Evolutionary conservation across 176 grass and related monocot species (phyloP), one percentile per base, ranked within the genome.

Genomic region (Rhynchospora breviuscula): DNA sequence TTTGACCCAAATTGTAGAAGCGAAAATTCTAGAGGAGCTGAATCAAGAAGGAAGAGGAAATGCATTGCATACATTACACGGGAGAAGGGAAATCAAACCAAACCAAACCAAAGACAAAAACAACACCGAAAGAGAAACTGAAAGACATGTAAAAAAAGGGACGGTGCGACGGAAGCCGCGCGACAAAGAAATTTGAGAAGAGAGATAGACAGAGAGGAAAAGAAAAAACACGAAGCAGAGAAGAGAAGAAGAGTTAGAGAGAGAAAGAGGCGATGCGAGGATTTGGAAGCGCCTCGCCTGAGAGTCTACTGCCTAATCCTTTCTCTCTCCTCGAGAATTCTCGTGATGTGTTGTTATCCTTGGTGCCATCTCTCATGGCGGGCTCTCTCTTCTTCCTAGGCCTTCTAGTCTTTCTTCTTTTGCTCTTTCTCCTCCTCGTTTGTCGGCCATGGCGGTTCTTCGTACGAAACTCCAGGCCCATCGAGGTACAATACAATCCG

Each of bases 301-400:
- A 74, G 70, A 49, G 13, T 72, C 68, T 19, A 48, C 21, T 51
- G 18, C n/a, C 18, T 52, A 5, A 69, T 61, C 25, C 7, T 35
- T 61, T 59, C 52, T 60, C 52, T 56, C 25, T 79, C 54, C 19
- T 58, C 11, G 17, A 31, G 13, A 25, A 52, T 35, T 35, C 10
- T 60, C 54, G 77, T 79, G 77, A 79, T 79, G 77, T 79, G 56
- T 60, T 79, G 47, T 35, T 59, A 40, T 79, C 77, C 77, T 51
- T 64, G 68, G 83, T 25, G 73, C 12, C 48, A 31, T 61, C 74
- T 43, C 82, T 74, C 56, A 33, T 83, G 35, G 31, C 68, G n/a
- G 15, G 76, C n/a, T 60, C 84, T 44, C 47, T 86, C 84, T 66
- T 83, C 84, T 22, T 89, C 79, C n/a, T 86, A 3, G 15, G 86